Evolutionary conservation across 75 land plant species (phyloP).

Genomic region (Cupressus sempervirens): DNA sequence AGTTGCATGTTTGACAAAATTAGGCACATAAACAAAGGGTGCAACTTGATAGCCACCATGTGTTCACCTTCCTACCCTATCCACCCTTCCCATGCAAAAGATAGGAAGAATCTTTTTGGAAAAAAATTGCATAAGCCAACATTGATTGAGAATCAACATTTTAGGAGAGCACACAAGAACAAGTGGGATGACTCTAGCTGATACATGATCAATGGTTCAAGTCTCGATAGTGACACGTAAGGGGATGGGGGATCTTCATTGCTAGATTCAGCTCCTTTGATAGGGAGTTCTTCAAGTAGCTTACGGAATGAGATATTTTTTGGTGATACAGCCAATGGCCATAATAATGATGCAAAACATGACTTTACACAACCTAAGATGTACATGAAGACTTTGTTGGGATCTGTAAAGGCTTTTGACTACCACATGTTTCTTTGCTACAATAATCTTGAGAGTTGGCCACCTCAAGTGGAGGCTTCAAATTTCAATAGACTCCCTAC

Average conservation of each 20-base stretch:
- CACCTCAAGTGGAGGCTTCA: too few relatives aligned
- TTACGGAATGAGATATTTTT: not conserved
- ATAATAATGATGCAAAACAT: conserved; percentile 36
- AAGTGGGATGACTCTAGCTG: not conserved
- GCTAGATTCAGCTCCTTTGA: not conserved
- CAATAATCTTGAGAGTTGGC: conserved; percentile 67
- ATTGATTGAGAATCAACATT: too few relatives aligned
- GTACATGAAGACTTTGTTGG: conserved; percentile 44
- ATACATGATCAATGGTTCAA: not conserved
- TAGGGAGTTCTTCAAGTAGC: not conserved
- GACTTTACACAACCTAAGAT: conserved; percentile 75
- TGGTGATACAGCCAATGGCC: not conserved
- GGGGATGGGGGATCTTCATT: not conserved
- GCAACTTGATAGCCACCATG: too few relatives aligned
- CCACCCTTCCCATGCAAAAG: too few relatives aligned
- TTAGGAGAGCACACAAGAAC: too few relatives aligned
- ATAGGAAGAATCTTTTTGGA: too few relatives aligned
- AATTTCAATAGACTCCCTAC: too few relatives aligned
- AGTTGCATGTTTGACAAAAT: too few relatives aligned
- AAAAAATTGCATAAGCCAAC: too few relatives aligned
- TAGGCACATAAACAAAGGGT: too few relatives aligned
- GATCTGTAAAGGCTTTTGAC: conserved; percentile 63
- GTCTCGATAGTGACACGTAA: not conserved
- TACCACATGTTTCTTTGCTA: conserved; percentile 87
- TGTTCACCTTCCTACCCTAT: too few relatives aligned